Conservation (phyloP, 768 basidiomycete species). For the Lactarius evosmus region DNA sequence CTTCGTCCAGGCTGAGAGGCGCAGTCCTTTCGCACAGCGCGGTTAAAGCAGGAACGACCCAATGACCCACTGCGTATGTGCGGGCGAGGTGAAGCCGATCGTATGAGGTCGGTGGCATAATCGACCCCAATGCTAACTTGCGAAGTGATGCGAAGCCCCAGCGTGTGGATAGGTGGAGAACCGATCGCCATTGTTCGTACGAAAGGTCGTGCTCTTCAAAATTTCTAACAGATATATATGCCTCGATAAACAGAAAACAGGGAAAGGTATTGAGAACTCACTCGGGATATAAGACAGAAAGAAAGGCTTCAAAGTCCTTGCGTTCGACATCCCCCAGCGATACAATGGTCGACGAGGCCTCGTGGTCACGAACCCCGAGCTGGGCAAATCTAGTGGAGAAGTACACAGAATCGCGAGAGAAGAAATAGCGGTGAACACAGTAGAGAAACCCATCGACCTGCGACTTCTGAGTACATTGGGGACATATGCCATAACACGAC, state of each 20-base stretch:
- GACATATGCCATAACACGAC: neutral
- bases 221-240: neutral
- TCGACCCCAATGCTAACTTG: conserved; percentile 6
- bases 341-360: neutral
- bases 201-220: conserved; percentile 12
- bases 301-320: conserved; percentile 19
- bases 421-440: conserved; percentile 17
- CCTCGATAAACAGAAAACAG: neutral
- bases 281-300: conserved; percentile 16
- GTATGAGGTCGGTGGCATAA: conserved; percentile 4
- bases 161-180: conserved; percentile 31
- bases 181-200: conserved; percentile 31
- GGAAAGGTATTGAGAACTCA: neutral
- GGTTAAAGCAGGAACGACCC: conserved; percentile 15
- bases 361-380: neutral
- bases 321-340: conserved; percentile 4
- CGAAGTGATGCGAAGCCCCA: conserved; percentile 34
- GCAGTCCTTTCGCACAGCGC: conserved; percentile 10
- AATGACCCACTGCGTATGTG: conserved; percentile 5
- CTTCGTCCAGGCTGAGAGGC: conserved; percentile 17
- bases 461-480: neutral
- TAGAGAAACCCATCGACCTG: conserved; percentile 13
- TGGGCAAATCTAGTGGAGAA: conserved; percentile 4
- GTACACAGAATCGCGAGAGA: conserved; percentile 15
- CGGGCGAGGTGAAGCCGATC: conserved; percentile 18